phyloP scores from a whole-genome alignment of 2,329 filamentous ascomycete genomes.

The Diaporthe citrichinensis region DNA sequence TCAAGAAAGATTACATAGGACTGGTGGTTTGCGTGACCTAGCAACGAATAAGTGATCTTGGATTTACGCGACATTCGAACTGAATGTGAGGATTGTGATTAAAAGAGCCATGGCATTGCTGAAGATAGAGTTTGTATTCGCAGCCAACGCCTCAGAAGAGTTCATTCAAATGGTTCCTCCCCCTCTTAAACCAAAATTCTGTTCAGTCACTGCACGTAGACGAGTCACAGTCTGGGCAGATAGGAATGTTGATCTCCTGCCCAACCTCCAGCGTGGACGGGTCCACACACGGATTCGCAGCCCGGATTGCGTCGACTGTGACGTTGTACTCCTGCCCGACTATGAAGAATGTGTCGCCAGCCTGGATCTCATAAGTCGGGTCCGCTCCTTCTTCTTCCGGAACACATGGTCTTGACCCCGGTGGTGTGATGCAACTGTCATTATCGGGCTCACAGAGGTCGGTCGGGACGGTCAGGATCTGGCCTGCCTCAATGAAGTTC shows the following conservation, averaged over 20 bases:
- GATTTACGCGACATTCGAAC: too few species aligned
- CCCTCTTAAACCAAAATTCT: too few species aligned
- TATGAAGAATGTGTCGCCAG: slow-evolving; percentile 32
- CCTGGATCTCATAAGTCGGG: neutral
- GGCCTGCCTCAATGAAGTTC: slow-evolving; percentile 20
- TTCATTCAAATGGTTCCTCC: too few species aligned
- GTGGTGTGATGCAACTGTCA: slow-evolving; percentile 25
- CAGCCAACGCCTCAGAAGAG: too few species aligned
- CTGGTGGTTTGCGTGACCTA: neutral
- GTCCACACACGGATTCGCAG: slow-evolving; percentile 20
- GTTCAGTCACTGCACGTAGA: neutral
- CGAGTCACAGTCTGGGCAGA: slow-evolving; percentile 28
- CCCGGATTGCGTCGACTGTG: slow-evolving; percentile 26
- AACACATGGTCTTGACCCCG: slow-evolving; percentile 20
- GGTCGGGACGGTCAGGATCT: slow-evolving; percentile 26
- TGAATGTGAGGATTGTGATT: too few species aligned
- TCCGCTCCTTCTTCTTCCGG: slow-evolving; percentile 1
- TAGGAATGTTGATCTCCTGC: slow-evolving; percentile 3
- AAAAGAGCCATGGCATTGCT: neutral
- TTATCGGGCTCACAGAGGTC: slow-evolving; percentile 32
- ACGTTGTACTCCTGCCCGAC: slow-evolving; percentile 14
- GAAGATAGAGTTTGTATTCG: neutral
- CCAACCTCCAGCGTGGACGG: slow-evolving; percentile 25
- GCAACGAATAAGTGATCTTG: neutral
- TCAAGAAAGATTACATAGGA: neutral